Percentiles rank a stretch among this genome's conserved stretches.
These are phyloP conservation scores for Ceratocystis albifundus DNA, from an alignment of 2,329 filamentous ascomycete genomes.

Conservation along the genomic window DNA sequence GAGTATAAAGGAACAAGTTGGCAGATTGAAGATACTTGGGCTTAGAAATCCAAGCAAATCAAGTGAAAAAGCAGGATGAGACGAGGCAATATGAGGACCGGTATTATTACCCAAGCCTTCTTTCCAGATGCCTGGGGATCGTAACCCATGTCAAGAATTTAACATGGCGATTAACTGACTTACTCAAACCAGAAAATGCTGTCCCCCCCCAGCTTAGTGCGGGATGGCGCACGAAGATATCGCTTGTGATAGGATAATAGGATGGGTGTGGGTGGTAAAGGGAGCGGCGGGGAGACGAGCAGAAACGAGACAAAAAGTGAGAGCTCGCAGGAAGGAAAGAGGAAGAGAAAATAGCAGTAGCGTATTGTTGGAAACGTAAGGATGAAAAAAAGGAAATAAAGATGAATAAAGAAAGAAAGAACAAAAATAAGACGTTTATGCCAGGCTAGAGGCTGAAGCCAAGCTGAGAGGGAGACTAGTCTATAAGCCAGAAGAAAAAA, in stretches of 20 bases:
- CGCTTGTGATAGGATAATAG: neutral
- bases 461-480: neutral
- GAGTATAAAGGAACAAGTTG: neutral
- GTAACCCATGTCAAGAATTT: neutral
- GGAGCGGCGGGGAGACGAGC: neutral
- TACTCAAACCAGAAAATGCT: neutral
- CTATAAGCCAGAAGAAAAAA: neutral
- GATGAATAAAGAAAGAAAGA: too few species aligned
- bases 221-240: neutral
- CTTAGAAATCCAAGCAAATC: neutral
- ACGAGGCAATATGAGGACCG: neutral
- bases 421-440: neutral
- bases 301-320: neutral
- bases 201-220: neutral
- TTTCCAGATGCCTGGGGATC: neutral
- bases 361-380: too few species aligned
- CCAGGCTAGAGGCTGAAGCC: neutral
- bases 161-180: neutral
- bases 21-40: neutral
- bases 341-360: neutral
- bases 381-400: neutral
- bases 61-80: neutral
- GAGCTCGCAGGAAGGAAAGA: neutral
- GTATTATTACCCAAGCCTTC: slow-evolving; percentile 5
- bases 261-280: neutral